Conservation (phyloP, 2,329 filamentous ascomycete genomes). For the Phaeosphaeria sp. region DNA sequence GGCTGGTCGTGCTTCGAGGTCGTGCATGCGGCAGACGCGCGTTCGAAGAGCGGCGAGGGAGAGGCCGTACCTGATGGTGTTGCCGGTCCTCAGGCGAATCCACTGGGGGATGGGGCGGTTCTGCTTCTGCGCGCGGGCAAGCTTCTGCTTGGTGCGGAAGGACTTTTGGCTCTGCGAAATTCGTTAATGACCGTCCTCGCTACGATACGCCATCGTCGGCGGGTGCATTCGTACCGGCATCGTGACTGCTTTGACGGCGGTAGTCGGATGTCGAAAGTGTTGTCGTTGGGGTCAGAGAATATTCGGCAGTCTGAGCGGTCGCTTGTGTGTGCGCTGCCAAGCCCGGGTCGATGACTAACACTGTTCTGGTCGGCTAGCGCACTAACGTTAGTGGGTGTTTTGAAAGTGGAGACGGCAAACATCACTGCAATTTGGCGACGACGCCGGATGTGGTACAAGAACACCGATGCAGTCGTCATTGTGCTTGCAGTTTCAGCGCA, state of each 20-base stretch:
- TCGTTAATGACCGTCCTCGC: slow-evolving; percentile 15
- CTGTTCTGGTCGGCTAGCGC: neutral
- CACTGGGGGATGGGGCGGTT: slow-evolving; percentile 99
- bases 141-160: slow-evolving; percentile 99
- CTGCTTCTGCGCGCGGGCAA: slow-evolving; percentile 99
- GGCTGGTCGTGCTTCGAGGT: neutral
- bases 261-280: slow-evolving; percentile 43
- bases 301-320: slow-evolving; percentile 2
- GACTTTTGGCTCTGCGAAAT: slow-evolving; percentile 90
- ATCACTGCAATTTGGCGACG: slow-evolving; percentile 1
- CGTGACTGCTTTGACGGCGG: slow-evolving; percentile 42
- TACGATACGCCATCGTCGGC: neutral
- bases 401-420: neutral
- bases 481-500: neutral
- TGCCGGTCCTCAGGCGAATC: slow-evolving; percentile 97
- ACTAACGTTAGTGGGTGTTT: neutral
- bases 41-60: slow-evolving; percentile 1
- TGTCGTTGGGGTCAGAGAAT: slow-evolving; percentile 28
- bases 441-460: neutral
- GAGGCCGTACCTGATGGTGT: slow-evolving; percentile 93
- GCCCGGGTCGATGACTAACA: slow-evolving; percentile 1
- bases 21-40: neutral
- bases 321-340: slow-evolving; percentile 5
- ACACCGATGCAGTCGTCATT: slow-evolving; percentile 1
- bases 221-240: slow-evolving; percentile 46